Conservation (phyloP, 805 yeast species). For the Debaryomyces tyrocola region DNA sequence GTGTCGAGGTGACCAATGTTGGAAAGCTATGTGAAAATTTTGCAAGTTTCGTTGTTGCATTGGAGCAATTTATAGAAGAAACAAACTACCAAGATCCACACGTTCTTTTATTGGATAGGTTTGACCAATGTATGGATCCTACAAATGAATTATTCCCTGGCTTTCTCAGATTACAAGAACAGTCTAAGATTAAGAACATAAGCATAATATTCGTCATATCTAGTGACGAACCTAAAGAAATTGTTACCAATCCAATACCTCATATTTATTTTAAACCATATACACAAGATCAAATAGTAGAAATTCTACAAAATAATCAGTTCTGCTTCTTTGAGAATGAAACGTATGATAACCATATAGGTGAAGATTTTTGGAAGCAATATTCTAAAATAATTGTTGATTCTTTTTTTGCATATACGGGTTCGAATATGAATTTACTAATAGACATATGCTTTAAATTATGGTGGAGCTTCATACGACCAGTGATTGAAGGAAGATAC, state of each 20-base stretch:
- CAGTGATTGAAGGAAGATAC: conserved; percentile 21
- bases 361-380: conserved; percentile 38
- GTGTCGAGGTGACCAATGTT: conserved; percentile 22
- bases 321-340: conserved; percentile 22
- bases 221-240: conserved; percentile 36
- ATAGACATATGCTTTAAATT: conserved; percentile 27
- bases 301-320: conserved; percentile 34
- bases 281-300: conserved; percentile 31
- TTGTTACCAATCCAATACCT: conserved; percentile 42
- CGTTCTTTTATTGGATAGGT: conserved; percentile 46
- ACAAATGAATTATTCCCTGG: conserved; percentile 40
- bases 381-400: conserved; percentile 47
- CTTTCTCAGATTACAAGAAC: conserved; percentile 45
- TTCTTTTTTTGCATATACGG: conserved; percentile 45
- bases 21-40: conserved; percentile 41
- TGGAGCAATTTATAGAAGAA: conserved; percentile 38
- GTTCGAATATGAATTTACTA: conserved; percentile 40
- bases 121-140: conserved; percentile 48
- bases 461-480: conserved; percentile 35
- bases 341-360: conserved; percentile 12
- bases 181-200: conserved; percentile 30
- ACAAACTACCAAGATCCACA: conserved; percentile 33
- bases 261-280: conserved; percentile 41
- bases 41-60: conserved; percentile 37
- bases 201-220: conserved; percentile 41